Evolutionary conservation across 2,329 filamentous ascomycete genomes (phyloP), one percentile per base, ranked within the genome.

Genomic region (Pleomassaria siparia): DNA sequence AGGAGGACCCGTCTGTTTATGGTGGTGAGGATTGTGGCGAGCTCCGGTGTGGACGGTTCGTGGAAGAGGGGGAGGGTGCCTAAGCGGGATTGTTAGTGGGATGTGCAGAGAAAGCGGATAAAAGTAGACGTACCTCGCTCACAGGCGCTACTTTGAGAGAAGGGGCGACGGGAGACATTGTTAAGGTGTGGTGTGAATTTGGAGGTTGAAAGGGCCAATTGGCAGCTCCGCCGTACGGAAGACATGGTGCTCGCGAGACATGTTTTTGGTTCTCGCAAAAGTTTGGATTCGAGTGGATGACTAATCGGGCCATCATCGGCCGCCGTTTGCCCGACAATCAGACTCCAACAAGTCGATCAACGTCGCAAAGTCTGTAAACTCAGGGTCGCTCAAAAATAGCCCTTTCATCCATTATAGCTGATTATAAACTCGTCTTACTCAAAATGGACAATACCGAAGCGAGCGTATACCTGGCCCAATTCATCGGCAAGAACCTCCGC

Each of bases 401-500:
- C 12, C 12, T 12, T 26, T 26, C 12, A 6, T 26, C 6, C 7
- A 30, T 9, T 9, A 3, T 3, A 22, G 12, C 18, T 3, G 24
- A 37, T 15, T 22, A 7, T 22, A 15, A 10, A 7, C 9, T 37
- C 35, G 24, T 32, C 25, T n/a, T n/a, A 12, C 25, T 5, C 20
- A 37, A 3, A 7, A 80, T 80, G 73, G 74, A 80, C 37, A 78
- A 80, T 58, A 67, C 75, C 33, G 75, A 81, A 60, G 80, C 82
- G 16, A 73, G 75, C 47, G 63, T 70, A 35, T 88, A 81, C 62
- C 77, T 89, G 22, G 69, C 72, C 26, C 82, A 85, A 20, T 81
- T 95, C 42, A 76, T 95, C 43, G 88, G 88, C 69, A 89, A 89
- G 69, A 88, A 83, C 30, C 74, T 97, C 26, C 86, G 91, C 48